These are phyloP conservation scores for Austroboletus eburneus DNA, from an alignment of 768 basidiomycete genomes.

Conservation along the genomic window DNA sequence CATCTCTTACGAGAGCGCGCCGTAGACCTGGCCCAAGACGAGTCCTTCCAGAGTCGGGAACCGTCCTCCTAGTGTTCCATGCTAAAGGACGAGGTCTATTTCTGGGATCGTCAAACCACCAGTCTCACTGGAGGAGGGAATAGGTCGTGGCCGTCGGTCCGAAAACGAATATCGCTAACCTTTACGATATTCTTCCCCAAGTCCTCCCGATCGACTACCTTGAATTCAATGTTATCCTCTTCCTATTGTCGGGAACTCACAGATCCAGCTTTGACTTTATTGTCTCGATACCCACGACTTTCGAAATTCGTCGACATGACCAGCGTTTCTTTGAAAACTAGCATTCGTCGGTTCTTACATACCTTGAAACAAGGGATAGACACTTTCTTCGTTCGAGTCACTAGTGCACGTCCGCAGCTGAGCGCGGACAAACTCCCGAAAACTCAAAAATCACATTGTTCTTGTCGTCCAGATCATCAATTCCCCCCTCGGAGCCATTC, in stretches of 20 bases:
- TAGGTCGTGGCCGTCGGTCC: too few relatives aligned
- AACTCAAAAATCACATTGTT: conserved; percentile 89
- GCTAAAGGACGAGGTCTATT: conserved; percentile 86
- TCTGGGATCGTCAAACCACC: conserved; percentile 89
- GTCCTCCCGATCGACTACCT: conserved; percentile 91
- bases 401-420: conserved; percentile 77
- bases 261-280: conserved; percentile 92
- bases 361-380: conserved; percentile 98
- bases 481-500: too few relatives aligned
- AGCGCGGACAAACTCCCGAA: conserved; percentile 80
- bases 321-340: conserved; percentile 84
- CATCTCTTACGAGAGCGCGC: conserved; percentile 87
- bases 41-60: conserved; percentile 98
- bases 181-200: conserved; percentile 94
- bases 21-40: conserved; percentile 91
- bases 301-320: conserved; percentile 99
- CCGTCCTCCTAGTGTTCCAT: conserved; percentile 93
- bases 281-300: conserved; percentile 92
- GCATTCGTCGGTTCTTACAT: neutral
- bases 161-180: too few relatives aligned
- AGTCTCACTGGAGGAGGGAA: conserved; percentile 95
- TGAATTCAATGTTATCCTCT: conserved; percentile 80
- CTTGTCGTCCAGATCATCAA: conserved; percentile 32
- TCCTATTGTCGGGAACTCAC: conserved; percentile 88
- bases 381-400: conserved; percentile 95